Evolutionary conservation across 1,284 basidiomycete genomes (phyloP).

Genomic region (Chalciporus sp.): DNA sequence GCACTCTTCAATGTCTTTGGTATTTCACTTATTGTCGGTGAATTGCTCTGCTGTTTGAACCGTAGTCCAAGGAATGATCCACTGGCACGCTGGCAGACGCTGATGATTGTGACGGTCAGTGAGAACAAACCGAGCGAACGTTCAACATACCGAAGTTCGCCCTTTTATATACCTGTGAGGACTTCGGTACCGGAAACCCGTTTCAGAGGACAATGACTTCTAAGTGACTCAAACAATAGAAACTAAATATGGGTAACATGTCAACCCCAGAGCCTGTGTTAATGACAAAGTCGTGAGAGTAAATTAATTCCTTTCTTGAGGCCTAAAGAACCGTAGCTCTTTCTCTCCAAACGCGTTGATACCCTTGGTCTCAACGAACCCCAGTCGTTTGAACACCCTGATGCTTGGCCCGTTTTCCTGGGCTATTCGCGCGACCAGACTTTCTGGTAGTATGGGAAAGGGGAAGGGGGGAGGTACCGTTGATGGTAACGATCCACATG

Average conservation of each 20-base stretch:
- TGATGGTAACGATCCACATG: conserved; percentile 2
- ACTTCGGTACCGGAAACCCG: not conserved
- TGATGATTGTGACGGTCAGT: conserved; percentile 10
- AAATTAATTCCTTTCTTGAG: not conserved
- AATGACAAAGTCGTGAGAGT: not conserved
- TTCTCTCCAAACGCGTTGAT: conserved; percentile 53
- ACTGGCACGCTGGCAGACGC: conserved; percentile 4
- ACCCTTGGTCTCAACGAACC: conserved; percentile 46
- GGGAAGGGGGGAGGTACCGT: conserved; percentile 24
- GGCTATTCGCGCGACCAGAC: conserved; percentile 59
- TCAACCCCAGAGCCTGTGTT: not conserved
- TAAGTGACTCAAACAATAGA: conserved; percentile 23
- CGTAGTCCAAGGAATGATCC: not conserved
- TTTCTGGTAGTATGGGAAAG: conserved; percentile 40
- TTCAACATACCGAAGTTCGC: not conserved
- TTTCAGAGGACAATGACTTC: no score
- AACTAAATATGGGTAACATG: conserved; percentile 2
- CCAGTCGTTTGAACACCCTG: conserved; percentile 48
- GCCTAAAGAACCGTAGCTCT: conserved; percentile 41
- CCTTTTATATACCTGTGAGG: conserved; percentile 14
- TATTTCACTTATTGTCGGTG: not conserved
- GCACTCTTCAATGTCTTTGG: not conserved
- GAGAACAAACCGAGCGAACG: conserved; percentile 11
- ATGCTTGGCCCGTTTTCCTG: conserved; percentile 54
- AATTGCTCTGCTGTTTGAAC: no score